Evolutionary conservation across 2,329 filamentous ascomycete species (phyloP), one percentile per base, ranked within the genome.

Genomic region (Botrytis cinerea): DNA sequence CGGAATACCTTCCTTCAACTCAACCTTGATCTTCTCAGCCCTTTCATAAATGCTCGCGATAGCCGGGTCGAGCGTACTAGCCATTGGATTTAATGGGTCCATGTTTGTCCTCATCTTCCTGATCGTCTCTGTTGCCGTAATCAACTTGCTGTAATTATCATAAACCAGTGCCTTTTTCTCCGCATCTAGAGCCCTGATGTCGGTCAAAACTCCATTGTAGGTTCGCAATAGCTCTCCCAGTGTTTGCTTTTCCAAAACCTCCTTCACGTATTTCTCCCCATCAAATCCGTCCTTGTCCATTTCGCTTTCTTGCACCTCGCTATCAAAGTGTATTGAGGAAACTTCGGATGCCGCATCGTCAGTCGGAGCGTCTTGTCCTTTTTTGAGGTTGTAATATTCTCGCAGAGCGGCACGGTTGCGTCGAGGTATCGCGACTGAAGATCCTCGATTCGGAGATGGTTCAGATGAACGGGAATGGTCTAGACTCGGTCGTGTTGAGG

Each of bases 121-220:
- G 79, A 99, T 99, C 4, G 95, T 98, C 82, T 97, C 95, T 18
- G 97, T 98, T 1, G 96, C 96, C n/a, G 92, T 89, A 77, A 99
- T 98, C 77, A 99, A 84, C 84, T 98, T 98, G 78, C 92, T 96
- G 83, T 98, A 99, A 81, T 99, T 99, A 82, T 99, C 95, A 82
- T 99, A 99, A 7, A 99, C 96, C 75, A 99, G 84, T 2, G 95
- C 95, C 84, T 99, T 99, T 82, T 96, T 92, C 86, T 99, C 96
- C 38, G 95, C 95, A 80, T 98, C 96, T 28, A 99, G 86, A 2
- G 93, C 95, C 54, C 94, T 86, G 66, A 97, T 95, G 83, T 98
- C 95, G 77, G 90, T 88, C 77, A 95, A 83, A 16, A 95, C 86
- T 35, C 89, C 87, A 64, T 91, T 90, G 81, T 96, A 94, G 1